These are phyloP conservation scores for Monascus ruber DNA, from an alignment of 2,329 filamentous ascomycete genomes.

Conservation along the genomic window DNA sequence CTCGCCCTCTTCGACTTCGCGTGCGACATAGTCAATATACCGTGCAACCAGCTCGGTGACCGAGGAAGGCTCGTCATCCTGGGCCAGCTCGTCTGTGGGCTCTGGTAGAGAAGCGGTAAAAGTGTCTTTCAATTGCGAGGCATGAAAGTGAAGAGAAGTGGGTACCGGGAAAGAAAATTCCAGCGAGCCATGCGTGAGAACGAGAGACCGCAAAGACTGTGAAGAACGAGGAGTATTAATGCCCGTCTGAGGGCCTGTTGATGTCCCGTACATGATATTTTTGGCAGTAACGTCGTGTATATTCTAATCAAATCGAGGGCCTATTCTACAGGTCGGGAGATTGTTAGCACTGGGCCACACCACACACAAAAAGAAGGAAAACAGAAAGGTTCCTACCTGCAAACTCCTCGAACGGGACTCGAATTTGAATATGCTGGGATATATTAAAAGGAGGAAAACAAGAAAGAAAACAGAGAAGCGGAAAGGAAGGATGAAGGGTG, in stretches of 20 bases:
- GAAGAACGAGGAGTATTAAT: constrained; percentile 93
- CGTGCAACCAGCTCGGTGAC: constrained; percentile 82
- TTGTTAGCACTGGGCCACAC: no score
- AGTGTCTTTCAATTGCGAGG: constrained; percentile 82
- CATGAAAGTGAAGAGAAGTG: constrained; percentile 90
- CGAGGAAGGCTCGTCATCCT: constrained; percentile 98
- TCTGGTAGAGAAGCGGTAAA: constrained; percentile 77
- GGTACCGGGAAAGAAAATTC: constrained; percentile 94
- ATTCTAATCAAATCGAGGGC: not conserved
- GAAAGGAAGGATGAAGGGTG: not conserved
- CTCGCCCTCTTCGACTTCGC: constrained; percentile 84
- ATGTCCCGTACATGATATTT: constrained; percentile 69
- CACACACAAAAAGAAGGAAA: constrained; percentile 3
- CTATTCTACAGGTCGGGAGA: no score
- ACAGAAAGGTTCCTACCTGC: constrained; percentile 2
- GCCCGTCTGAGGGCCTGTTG: constrained; percentile 79
- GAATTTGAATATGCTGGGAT: no score
- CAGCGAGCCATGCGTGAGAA: constrained; percentile 83
- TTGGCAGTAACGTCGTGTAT: constrained; percentile 9
- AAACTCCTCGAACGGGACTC: not conserved
- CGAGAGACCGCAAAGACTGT: constrained; percentile 81
- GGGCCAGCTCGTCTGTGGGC: constrained; percentile 92
- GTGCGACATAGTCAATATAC: constrained; percentile 82
- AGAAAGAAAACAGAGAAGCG: not conserved
- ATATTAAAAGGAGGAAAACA: not conserved